Evolutionary conservation across 2,329 filamentous ascomycete genomes (phyloP).

Genomic region (Fusarium foetens): DNA sequence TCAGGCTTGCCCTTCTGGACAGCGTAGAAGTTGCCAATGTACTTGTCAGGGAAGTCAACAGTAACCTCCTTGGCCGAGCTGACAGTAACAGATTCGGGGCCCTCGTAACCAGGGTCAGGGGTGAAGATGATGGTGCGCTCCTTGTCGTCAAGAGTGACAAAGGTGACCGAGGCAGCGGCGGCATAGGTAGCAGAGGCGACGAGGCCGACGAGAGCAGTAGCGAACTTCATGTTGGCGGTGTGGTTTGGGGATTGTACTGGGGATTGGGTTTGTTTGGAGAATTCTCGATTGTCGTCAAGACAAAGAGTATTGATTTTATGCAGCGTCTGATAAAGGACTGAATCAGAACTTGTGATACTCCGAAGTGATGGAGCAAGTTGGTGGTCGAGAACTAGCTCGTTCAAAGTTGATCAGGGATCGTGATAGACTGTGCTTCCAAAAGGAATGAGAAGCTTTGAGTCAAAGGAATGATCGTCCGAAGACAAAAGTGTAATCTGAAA

Average conservation of each 20-base stretch:
- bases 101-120: conserved; percentile 51
- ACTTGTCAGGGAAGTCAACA: conserved; percentile 56
- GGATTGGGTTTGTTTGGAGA: conserved; percentile 4
- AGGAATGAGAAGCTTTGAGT: conserved; percentile 48
- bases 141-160: conserved; percentile 66
- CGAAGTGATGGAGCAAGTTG: conserved; percentile 20
- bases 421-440: conserved; percentile 44
- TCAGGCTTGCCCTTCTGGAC: conserved; percentile 56
- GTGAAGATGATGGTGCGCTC: conserved; percentile 64
- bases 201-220: conserved; percentile 56
- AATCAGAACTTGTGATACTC: conserved; percentile 33
- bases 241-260: conserved; percentile 27
- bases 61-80: conserved; percentile 51
- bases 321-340: conserved; percentile 42
- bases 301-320: conserved; percentile 35
- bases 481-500: conserved; percentile 39
- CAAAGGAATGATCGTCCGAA: conserved; percentile 47
- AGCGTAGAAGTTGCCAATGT: conserved; percentile 64
- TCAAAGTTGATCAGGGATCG: conserved; percentile 35
- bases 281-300: conserved; percentile 44
- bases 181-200: conserved; percentile 56
- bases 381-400: conserved; percentile 45
- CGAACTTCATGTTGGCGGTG: conserved; percentile 64
- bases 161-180: conserved; percentile 63
- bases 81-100: conserved; percentile 54